Base-by-base conservation (phyloP, 768 basidiomycete species). In the Strobilomyces confusus region DNA sequence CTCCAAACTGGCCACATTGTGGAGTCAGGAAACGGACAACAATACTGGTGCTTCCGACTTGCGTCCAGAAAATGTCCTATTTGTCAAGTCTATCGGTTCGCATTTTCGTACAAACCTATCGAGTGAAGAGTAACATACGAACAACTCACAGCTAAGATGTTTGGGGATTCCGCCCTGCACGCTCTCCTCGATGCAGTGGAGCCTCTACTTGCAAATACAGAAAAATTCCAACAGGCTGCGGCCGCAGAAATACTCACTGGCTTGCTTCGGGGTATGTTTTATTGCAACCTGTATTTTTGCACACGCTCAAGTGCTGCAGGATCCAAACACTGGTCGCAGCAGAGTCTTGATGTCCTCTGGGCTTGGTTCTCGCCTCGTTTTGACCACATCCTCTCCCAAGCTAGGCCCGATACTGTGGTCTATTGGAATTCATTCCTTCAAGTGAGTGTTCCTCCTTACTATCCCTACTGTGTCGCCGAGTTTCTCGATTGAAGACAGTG, bases 181-280 rank as follows among this genome's bases (percentile, higher is more conserved):
- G 71, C 70, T 23, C 69, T 86, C 20, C 71, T 89, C 30, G 65
- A 70, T 14, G 72, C 75, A 17, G 74, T 87, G 33, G 89, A 93
- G 37, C 73, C 80, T 13, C 63, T 90, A 26, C 71, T 90, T 37
- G 72, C 69, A 32, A 87, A 87, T 45, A 51, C 77, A 17, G 88
- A 92, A 62, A 87, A 89, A 55, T 92, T 86, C 74, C 91, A 92
- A 70, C 92, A 92, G 65, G 80, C 92, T 23, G 89, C 89, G 26
- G 84, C 85, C 23, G 84, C 83, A 48, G 87, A 87, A 69, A 69
- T 93, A 30, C 65, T 94, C 25, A 76, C 80, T 33, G 93, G 92
- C 20, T 62, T 92, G 44, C 70, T 90, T 51, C 80, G 92, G 57
- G 92, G 88, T 86, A 64, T 48, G 73, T 52, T 52, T 9, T 15